These are phyloP conservation scores for Pichia gijzeniarum DNA, from an alignment of 805 yeast genomes.

Conservation along the genomic window DNA sequence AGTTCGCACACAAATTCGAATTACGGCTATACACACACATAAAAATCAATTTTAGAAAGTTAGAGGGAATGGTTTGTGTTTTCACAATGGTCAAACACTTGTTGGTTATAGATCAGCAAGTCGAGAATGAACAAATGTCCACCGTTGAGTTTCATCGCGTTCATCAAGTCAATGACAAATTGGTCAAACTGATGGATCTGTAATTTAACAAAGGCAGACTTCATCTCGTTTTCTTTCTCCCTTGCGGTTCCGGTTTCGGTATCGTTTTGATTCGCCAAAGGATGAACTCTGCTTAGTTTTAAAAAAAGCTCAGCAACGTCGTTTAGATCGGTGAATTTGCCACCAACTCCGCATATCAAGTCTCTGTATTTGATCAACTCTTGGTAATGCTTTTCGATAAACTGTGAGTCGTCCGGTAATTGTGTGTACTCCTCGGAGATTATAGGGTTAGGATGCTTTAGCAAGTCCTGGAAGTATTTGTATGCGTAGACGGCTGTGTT, in stretches of 20 bases:
- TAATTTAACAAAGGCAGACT: constrained; percentile 30
- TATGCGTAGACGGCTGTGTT: constrained; percentile 27
- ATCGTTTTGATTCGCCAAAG: constrained; percentile 2
- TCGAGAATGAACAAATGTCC: constrained; percentile 56
- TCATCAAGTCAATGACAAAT: constrained; percentile 36
- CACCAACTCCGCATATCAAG: constrained; percentile 23
- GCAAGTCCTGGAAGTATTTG: constrained; percentile 16
- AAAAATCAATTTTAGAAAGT: too few relatives aligned
- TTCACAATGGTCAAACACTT: constrained; percentile 40
- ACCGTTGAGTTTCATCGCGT: constrained; percentile 45
- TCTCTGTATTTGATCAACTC: constrained; percentile 34
- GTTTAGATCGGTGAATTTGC: constrained; percentile 33
- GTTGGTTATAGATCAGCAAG: constrained; percentile 44
- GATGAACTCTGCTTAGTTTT: constrained; percentile 32
- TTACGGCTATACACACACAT: too few relatives aligned
- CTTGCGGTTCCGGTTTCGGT: neutral
- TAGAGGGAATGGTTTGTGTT: constrained; percentile 15
- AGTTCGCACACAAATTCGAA: too few relatives aligned
- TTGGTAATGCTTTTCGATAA: constrained; percentile 42
- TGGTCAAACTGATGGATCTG: constrained; percentile 22
- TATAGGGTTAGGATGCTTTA: constrained; percentile 10
- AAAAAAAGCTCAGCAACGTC: constrained; percentile 34
- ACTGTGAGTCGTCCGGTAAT: constrained; percentile 48
- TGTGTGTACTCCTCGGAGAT: constrained; percentile 34
- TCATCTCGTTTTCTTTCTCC: constrained; percentile 4